phyloP scores from a whole-genome alignment of 2,329 filamentous ascomycete species.

The Tolypocladium tropicale region DNA sequence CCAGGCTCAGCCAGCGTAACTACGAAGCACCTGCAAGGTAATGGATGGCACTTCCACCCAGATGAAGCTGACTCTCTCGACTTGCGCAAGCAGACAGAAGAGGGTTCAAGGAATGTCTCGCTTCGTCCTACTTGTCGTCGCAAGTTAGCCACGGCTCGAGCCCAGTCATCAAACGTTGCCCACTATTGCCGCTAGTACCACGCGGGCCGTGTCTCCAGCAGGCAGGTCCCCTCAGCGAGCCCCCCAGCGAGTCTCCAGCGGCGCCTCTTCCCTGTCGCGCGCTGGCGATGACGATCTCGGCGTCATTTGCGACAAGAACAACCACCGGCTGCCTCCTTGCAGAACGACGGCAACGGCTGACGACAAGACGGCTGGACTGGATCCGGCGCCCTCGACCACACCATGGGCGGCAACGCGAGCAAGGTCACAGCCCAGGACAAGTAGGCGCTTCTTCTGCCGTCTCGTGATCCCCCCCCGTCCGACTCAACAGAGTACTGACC shows the following conservation, averaged over 20 bases:
- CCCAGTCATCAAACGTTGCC: too few species aligned
- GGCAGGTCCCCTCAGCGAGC: too few species aligned
- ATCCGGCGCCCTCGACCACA: slow-evolving; percentile 3
- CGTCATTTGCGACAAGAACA: neutral
- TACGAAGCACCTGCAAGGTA: too few species aligned
- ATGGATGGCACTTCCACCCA: too few species aligned
- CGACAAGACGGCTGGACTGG: slow-evolving; percentile 2
- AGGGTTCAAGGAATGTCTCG: too few species aligned
- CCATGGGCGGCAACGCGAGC: slow-evolving; percentile 46
- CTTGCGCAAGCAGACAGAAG: neutral
- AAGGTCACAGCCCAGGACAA: slow-evolving; percentile 70
- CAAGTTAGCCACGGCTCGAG: too few species aligned
- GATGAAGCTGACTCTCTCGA: too few species aligned
- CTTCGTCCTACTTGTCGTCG: too few species aligned
- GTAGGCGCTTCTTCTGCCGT: slow-evolving; percentile 34
- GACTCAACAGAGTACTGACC: slow-evolving; percentile 3
- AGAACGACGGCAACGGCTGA: neutral
- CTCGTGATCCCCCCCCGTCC: neutral
- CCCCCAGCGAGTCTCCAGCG: neutral
- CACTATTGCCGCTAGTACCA: too few species aligned
- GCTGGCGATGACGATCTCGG: slow-evolving; percentile 1
- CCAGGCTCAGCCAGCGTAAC: too few species aligned
- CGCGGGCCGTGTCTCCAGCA: neutral
- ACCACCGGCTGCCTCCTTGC: neutral
- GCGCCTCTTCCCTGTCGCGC: neutral